A percentile compares a stretch with the other conserved stretches of the same genome.
Evolutionary conservation across 164 flowering plant species (phyloP).

Genomic region (Berberis vulgaris): DNA sequence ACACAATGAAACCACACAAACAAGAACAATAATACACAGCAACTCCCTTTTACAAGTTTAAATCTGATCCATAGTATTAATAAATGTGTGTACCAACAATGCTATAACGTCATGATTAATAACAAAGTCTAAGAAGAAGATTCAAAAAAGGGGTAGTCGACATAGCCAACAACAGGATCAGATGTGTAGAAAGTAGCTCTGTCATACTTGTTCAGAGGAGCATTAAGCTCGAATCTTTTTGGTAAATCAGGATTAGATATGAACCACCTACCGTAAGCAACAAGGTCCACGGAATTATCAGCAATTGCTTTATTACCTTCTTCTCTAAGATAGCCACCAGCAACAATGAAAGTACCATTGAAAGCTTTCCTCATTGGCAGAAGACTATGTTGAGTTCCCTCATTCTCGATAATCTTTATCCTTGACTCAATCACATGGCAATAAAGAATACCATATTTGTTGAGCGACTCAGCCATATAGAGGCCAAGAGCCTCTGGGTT

Average conservation of each 20-base stretch:
- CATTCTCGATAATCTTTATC: constrained; percentile 2
- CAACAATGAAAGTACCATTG: constrained; percentile 16
- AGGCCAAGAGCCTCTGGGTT: constrained; percentile 17
- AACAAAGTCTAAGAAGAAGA: neutral
- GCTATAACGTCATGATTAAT: too few relatives aligned
- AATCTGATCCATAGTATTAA: too few relatives aligned
- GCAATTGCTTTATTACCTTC: constrained; percentile 20
- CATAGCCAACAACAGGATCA: constrained; percentile 20
- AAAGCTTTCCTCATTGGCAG: constrained; percentile 16
- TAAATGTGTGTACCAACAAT: too few relatives aligned
- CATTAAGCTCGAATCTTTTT: constrained; percentile 11
- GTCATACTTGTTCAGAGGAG: constrained; percentile 20
- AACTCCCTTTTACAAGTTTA: too few relatives aligned
- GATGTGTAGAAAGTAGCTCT: constrained; percentile 14
- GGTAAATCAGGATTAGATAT: constrained; percentile 21
- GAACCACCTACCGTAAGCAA: constrained; percentile 16
- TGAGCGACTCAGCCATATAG: constrained; percentile 15
- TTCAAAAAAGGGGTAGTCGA: constrained; percentile 20
- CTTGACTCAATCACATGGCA: constrained; percentile 20
- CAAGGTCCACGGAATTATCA: constrained; percentile 10
- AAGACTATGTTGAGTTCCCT: constrained; percentile 11
- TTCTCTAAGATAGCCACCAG: constrained; percentile 12
- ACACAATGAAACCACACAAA: too few relatives aligned
- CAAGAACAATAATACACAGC: too few relatives aligned
- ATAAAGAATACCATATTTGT: constrained; percentile 9